Conservation (phyloP, 192 early-diverging fungal genomes). For the Gamsiella multidivaricata region DNA sequence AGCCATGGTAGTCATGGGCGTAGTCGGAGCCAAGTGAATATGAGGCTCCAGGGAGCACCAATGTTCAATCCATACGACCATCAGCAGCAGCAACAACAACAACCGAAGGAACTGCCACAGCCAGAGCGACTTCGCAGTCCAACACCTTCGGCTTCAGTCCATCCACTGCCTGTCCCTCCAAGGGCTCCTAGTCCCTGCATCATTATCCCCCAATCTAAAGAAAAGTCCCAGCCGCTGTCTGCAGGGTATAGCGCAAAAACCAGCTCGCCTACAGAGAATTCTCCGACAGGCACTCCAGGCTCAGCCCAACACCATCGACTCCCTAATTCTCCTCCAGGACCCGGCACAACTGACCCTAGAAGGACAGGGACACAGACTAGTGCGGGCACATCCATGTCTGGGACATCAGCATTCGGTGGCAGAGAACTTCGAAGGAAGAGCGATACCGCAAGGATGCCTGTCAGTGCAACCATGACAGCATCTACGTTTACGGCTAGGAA, state of each 20-base stretch:
- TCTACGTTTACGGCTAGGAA: conserved; percentile 22
- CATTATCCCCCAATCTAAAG: conserved; percentile 20
- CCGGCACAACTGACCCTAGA: not conserved
- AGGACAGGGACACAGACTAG: conserved; percentile 17
- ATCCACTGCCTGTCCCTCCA: not conserved
- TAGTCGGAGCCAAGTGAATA: conserved; percentile 28
- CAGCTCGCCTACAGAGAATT: conserved; percentile 16
- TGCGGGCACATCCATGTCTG: conserved; percentile 42
- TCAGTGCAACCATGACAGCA: not conserved
- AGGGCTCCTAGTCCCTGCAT: conserved; percentile 20
- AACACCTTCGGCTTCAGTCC: not conserved
- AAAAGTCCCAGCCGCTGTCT: conserved; percentile 4
- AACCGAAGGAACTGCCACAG: conserved; percentile 1
- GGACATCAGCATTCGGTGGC: not conserved
- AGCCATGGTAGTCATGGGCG: conserved; percentile 10
- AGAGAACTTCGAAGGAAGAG: conserved; percentile 23
- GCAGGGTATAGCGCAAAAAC: not conserved
- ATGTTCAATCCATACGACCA: conserved; percentile 24
- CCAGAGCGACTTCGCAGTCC: too few species aligned
- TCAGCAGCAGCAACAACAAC: not conserved
- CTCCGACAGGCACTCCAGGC: not conserved
- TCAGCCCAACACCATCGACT: not conserved
- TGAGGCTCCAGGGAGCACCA: conserved; percentile 8
- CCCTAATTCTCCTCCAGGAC: not conserved
- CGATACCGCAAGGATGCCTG: conserved; percentile 21